Base-by-base conservation (phyloP, 2,329 filamentous ascomycete genomes). In the Sporothrix globosa region DNA sequence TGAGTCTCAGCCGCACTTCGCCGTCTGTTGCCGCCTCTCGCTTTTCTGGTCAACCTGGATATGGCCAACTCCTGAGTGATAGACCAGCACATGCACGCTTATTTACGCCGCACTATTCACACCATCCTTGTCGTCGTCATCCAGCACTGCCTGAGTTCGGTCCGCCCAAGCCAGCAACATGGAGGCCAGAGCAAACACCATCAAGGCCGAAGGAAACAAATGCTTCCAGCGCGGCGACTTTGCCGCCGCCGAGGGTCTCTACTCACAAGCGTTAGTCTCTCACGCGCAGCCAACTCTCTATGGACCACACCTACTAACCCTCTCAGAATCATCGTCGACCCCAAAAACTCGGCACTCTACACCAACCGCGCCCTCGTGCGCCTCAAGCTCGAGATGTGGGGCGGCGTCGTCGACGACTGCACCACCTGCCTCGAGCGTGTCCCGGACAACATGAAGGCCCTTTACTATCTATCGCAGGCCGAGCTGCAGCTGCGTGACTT, bases 301-400 rank as follows among this genome's bases (percentile, higher is more conserved):
- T 48, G 34, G 44, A 17, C 0, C n/a, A 34, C 48, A 13, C 11
- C 46, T 19, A 1, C 44, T 30, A 13, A 27, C 52, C 11, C 19
- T 3, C 14, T 9, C 74, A 92, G 90, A 53, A 93, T 97, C 75
- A 88, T 91, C 75, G 88, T 89, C 77, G 92, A 97, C 80, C 86
- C 91, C 4, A 86, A 83, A 69, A 96, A 97, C 77, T 88, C 91
- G 1, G 84, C 91, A 41, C 86, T 97, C 67, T 97, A 93, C 81
- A 95, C 93, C 52, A 98, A 97, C 81, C 92, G 94, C 69, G 92
- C 93, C 67, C 91, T 97, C 81, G 89, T 91, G 3, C 88, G 93
- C 53, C 84, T 96, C 71, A 92, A 91, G 80, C 86, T 97, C 27
- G 82, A 85, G 72, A 84, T 88, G 75, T 96, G 90, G 87, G 86